A percentile compares a stretch with the other conserved stretches of the same genome.
These are phyloP conservation scores for Exsudoporus frostii DNA, from an alignment of 768 basidiomycete genomes.

Conservation along the genomic window DNA sequence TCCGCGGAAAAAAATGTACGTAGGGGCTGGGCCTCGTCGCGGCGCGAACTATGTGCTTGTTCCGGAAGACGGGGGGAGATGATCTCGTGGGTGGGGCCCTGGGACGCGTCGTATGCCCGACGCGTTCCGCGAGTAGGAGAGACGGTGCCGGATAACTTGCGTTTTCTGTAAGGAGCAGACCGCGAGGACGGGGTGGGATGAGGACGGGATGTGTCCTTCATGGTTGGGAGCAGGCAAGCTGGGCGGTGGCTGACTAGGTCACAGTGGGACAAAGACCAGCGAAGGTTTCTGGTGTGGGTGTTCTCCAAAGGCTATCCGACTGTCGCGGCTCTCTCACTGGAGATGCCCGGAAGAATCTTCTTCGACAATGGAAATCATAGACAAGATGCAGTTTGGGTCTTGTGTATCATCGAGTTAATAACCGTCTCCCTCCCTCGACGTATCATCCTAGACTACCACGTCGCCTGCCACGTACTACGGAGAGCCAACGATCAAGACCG, in stretches of 20 bases:
- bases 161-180: constrained; percentile 20
- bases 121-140: constrained; percentile 14
- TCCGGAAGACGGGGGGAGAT: constrained; percentile 1
- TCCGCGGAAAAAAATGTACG: background rate
- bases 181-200: constrained; percentile 6
- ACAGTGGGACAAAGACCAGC: background rate
- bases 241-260: constrained; percentile 16
- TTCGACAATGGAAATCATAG: background rate
- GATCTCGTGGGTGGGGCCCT: background rate
- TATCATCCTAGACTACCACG: background rate
- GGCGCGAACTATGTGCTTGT: constrained; percentile 2
- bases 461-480: too few species aligned
- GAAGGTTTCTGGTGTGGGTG: background rate
- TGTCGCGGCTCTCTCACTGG: constrained; percentile 2
- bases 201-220: constrained; percentile 26
- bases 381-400: background rate
- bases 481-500: background rate
- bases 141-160: background rate
- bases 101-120: constrained; percentile 12
- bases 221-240: constrained; percentile 12
- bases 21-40: constrained; percentile 4
- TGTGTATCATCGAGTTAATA: background rate
- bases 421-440: background rate
- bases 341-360: background rate
- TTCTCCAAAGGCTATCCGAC: constrained; percentile 8